Conservation (phyloP, 352 stramenopile species). For the Pythium brachiatum region DNA sequence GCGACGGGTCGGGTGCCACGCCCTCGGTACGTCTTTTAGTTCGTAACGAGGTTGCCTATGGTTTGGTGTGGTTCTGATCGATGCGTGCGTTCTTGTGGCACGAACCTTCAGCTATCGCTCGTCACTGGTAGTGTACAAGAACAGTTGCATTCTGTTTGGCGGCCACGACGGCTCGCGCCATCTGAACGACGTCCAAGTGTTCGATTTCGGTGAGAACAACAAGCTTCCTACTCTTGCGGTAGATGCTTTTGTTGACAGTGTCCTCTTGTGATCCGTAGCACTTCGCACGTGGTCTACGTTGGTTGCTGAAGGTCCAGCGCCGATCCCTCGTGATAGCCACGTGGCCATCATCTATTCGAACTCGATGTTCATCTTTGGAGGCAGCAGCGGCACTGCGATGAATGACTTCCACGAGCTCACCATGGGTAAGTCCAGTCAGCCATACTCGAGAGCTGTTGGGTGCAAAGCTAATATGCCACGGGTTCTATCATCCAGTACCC, state of each 20-base stretch:
- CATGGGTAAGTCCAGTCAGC: slow-evolving; percentile 44
- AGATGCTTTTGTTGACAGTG: too few species aligned
- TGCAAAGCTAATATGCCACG: too few species aligned
- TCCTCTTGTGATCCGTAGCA: slow-evolving; percentile 28
- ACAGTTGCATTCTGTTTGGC: slow-evolving; percentile 94
- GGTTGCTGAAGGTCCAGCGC: slow-evolving; percentile 84
- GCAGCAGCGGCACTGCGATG: slow-evolving; percentile 94
- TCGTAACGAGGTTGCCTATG: background rate
- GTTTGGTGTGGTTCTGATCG: too few species aligned
- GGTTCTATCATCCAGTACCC: slow-evolving; percentile 3
- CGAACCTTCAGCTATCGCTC: slow-evolving; percentile 89
- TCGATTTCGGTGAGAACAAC: slow-evolving; percentile 89
- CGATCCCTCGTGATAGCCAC: slow-evolving; percentile 96
- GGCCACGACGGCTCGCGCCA: slow-evolving; percentile 97
- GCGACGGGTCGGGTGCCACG: slow-evolving; percentile 66
- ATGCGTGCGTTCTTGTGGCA: too few species aligned
- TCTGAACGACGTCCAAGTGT: slow-evolving; percentile 96
- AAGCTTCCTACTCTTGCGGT: background rate
- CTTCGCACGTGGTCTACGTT: slow-evolving; percentile 88
- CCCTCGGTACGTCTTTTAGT: slow-evolving; percentile 39
- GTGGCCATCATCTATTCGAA: slow-evolving; percentile 92
- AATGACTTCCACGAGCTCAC: slow-evolving; percentile 98
- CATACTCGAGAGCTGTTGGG: too few species aligned
- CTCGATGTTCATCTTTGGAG: slow-evolving; percentile 96
- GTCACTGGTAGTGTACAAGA: slow-evolving; percentile 90